Conservation (phyloP, 352 stramenopile genomes). For the Globisporangium carolinianum region DNA sequence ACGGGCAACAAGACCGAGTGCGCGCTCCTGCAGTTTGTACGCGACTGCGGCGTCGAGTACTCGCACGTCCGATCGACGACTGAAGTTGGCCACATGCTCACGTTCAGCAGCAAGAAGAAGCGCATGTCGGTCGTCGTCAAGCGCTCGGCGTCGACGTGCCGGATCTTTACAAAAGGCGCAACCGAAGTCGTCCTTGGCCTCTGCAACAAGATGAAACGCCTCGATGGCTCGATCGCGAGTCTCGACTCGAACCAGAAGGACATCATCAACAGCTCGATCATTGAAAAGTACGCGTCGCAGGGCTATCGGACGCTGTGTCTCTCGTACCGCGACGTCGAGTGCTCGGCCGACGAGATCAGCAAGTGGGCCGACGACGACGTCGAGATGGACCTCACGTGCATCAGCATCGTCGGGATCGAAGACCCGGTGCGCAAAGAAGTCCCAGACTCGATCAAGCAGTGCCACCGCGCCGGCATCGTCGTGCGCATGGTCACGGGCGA, state of each 20-base stretch:
- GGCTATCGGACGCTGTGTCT: slow-evolving; percentile 81
- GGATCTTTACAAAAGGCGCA: slow-evolving; percentile 73
- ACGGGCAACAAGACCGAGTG: slow-evolving; percentile 83
- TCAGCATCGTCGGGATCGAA: slow-evolving; percentile 91
- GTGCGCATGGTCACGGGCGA: slow-evolving; percentile 99
- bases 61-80: slow-evolving; percentile 33
- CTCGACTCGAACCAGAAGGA: slow-evolving; percentile 49
- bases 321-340: slow-evolving; percentile 78
- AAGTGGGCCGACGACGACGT: slow-evolving; percentile 72
- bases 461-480: slow-evolving; percentile 93
- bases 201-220: slow-evolving; percentile 56
- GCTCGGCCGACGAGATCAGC: slow-evolving; percentile 49
- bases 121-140: slow-evolving; percentile 75
- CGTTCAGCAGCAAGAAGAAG: slow-evolving; percentile 81
- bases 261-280: slow-evolving; percentile 54
- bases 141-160: slow-evolving; percentile 31
- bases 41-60: slow-evolving; percentile 69
- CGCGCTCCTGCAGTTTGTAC: slow-evolving; percentile 61
- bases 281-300: slow-evolving; percentile 77
- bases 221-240: slow-evolving; percentile 51
- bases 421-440: slow-evolving; percentile 93
- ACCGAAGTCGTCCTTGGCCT: slow-evolving; percentile 69
- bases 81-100: slow-evolving; percentile 69
- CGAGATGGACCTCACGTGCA: slow-evolving; percentile 84
- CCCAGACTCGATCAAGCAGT: slow-evolving; percentile 87